These are phyloP conservation scores for Croton laevigatus DNA, from an alignment of 441 rosid genomes.

Conservation along the genomic window DNA sequence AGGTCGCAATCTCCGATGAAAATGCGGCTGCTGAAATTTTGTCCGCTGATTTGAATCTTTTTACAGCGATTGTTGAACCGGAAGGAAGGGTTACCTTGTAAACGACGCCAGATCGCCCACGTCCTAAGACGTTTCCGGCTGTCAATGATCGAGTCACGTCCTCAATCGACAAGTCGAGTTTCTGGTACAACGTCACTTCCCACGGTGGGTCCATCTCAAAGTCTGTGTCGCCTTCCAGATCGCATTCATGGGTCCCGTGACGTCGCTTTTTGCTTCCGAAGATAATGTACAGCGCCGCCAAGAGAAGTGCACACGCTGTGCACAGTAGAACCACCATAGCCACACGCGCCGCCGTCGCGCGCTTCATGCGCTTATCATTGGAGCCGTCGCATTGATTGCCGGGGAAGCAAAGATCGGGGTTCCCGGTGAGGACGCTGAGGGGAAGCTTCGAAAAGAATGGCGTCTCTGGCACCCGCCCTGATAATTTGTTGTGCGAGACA, in stretches of 20 bases:
- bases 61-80: constrained; percentile 56
- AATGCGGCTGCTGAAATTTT: constrained; percentile 58
- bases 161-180: constrained; percentile 68
- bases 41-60: constrained; percentile 54
- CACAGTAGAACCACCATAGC: constrained; percentile 65
- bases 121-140: constrained; percentile 60
- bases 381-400: constrained; percentile 40
- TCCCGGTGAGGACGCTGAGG: constrained; percentile 59
- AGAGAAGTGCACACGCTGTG: constrained; percentile 61
- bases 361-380: constrained; percentile 17
- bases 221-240: constrained; percentile 35
- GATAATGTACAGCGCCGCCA: constrained; percentile 72
- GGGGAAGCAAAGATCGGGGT: constrained; percentile 58
- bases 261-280: constrained; percentile 42
- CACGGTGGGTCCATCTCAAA: constrained; percentile 68
- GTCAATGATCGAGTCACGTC: constrained; percentile 54
- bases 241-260: constrained; percentile 29
- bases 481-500: constrained; percentile 71
- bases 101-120: constrained; percentile 80
- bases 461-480: constrained; percentile 72
- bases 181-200: constrained; percentile 82
- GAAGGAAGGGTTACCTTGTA: constrained; percentile 55
- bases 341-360: constrained; percentile 44
- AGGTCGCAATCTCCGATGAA: constrained; percentile 71
- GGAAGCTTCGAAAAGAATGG: constrained; percentile 82